Evolutionary conservation across 139 green algal species (phyloP), one percentile per base, ranked within the genome.

Genomic region (Coelastrella sp.): DNA sequence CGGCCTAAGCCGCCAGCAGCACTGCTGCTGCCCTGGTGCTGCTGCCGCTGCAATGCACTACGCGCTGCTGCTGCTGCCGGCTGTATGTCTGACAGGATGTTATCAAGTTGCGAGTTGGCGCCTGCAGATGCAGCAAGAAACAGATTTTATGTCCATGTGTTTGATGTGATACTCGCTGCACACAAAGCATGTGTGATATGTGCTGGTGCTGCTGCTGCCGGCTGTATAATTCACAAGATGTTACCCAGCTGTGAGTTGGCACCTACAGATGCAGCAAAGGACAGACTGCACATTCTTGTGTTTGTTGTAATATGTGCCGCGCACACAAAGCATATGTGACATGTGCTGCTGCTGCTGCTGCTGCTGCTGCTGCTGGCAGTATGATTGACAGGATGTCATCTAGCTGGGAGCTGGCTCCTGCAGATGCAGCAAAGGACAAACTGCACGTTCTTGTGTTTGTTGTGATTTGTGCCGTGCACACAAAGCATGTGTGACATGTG

Each of bases 351-450:
- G 84, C 56, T 23, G 59, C 82, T 77, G 32, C 65, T 79, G 82
- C 65, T 23, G 85, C 59, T 54, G 61, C 66, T 56, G 17, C 54
- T 81, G 83, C 68, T 23, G 64, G 65, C 32, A 56, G 23, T 5
- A 78, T 78, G 65, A 47, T 19, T 19, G 82, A 73, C 3, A 87
- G 4, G 14, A 79, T 7, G 16, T 14, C 7, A 14, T 87, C 82
- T 0, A 87, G 16, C 82, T 87, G 82, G 0, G 61, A 87, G 65
- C 0, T 6, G n/a, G 76, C 3, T 5, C 10, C 59, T 75, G 22
- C 59, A 86, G 59, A 59, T 60, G 60, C 80, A 86, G 80, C 80
- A 86, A 58, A 57, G 61, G 32, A 58, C 79, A 59, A 7, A 71
- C 0, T 71, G 32, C 32, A 47, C 1, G 32, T 47, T 47, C 32